Percentiles rank a stretch among this genome's conserved stretches.
phyloP scores from a whole-genome alignment of 2,329 filamentous ascomycete genomes.

The Pezizomycotina sp. region DNA sequence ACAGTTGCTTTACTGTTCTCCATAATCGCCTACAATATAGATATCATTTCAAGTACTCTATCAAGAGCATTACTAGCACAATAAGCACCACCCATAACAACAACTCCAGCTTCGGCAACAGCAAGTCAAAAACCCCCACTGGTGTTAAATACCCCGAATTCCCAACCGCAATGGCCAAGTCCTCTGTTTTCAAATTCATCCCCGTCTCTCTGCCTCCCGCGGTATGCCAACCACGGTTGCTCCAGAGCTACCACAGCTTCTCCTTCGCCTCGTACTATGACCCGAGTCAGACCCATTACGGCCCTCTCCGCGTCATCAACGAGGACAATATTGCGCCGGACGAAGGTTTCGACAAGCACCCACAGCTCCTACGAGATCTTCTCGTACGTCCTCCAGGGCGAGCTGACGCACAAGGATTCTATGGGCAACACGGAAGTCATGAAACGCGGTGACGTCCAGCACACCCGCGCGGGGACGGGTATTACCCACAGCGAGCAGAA shows the following conservation, averaged over 20 bases:
- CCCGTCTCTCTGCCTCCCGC: constrained; percentile 53
- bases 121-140: too few relatives aligned
- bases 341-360: constrained; percentile 66
- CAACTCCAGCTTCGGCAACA: too few relatives aligned
- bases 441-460: constrained; percentile 17
- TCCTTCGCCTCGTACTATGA: constrained; percentile 59
- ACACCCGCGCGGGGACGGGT: constrained; percentile 16
- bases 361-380: constrained; percentile 85
- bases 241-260: constrained; percentile 76
- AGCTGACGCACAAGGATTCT: constrained; percentile 73
- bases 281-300: constrained; percentile 50
- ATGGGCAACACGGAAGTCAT: constrained; percentile 33
- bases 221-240: constrained; percentile 75
- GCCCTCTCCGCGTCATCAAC: constrained; percentile 67
- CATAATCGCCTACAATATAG: too few relatives aligned
- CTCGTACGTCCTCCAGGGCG: constrained; percentile 68
- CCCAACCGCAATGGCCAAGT: constrained; percentile 19
- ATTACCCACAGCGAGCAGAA: constrained; percentile 18
- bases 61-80: too few relatives aligned
- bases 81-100: too few relatives aligned
- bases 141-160: too few relatives aligned
- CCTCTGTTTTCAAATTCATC: constrained; percentile 40
- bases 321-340: constrained; percentile 65
- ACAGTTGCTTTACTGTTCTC: too few relatives aligned
- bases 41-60: too few relatives aligned